phyloP scores from a whole-genome alignment of 345 rosid species.

The Geranium rotundifolium region DNA sequence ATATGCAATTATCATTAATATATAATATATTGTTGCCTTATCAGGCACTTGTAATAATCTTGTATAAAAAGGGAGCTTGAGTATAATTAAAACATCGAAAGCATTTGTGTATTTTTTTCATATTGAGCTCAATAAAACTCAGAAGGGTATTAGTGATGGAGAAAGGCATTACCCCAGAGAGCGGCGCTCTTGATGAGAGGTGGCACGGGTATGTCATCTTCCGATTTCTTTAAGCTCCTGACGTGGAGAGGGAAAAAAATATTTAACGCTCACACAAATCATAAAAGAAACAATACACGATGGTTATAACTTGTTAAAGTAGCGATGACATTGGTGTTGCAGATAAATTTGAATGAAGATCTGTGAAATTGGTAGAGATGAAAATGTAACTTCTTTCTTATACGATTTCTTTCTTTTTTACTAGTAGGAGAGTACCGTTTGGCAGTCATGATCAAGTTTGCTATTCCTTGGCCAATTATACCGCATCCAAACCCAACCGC shows the following conservation, averaged over 20 bases:
- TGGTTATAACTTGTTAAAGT: not conserved
- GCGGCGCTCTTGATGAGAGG: constrained; percentile 87
- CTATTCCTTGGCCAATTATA: constrained; percentile 84
- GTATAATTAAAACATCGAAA: too few relatives aligned
- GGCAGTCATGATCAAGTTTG: constrained; percentile 87
- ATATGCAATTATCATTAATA: too few relatives aligned
- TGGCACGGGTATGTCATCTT: constrained; percentile 79
- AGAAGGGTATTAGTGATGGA: not conserved
- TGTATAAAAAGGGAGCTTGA: too few relatives aligned
- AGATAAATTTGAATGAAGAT: not conserved
- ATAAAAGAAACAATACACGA: not conserved
- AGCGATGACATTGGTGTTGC: not conserved
- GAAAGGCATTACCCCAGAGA: constrained; percentile 63
- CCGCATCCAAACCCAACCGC: constrained; percentile 93
- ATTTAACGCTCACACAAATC: too few relatives aligned
- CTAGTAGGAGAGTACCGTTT: constrained; percentile 39
- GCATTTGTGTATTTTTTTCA: too few relatives aligned
- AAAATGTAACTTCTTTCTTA: too few relatives aligned
- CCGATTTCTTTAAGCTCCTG: constrained; percentile 72
- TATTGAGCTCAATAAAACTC: too few relatives aligned
- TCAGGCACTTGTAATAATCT: too few relatives aligned
- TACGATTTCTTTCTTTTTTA: too few relatives aligned
- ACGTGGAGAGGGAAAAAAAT: not conserved
- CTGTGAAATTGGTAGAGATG: too few relatives aligned
- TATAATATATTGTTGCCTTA: too few relatives aligned